These are phyloP conservation scores for Pleurotus pulmonarius DNA, from an alignment of 768 basidiomycete genomes.

Conservation along the genomic window DNA sequence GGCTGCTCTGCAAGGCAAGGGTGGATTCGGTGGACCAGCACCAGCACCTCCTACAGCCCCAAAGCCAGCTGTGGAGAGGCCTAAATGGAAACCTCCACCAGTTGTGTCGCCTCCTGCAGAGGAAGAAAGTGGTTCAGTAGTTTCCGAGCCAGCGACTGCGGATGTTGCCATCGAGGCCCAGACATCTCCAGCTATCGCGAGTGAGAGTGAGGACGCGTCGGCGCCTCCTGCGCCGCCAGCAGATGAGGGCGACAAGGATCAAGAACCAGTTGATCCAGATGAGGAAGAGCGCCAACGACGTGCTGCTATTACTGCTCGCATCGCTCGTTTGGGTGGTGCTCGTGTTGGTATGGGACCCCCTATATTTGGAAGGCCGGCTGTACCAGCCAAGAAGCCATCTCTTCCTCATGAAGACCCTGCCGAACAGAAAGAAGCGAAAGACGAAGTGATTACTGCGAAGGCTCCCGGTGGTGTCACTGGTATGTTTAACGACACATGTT, in stretches of 20 bases:
- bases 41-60: conserved; percentile 49
- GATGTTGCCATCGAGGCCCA: neutral
- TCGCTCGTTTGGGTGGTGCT: conserved; percentile 90
- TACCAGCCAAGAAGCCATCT: conserved; percentile 28
- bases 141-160: conserved; percentile 10
- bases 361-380: conserved; percentile 51
- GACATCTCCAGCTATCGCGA: neutral
- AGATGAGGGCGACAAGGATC: conserved; percentile 25
- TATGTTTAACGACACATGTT: neutral
- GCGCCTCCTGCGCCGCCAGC: conserved; percentile 7
- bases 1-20: conserved; percentile 86
- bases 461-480: neutral
- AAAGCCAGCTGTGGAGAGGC: conserved; percentile 61
- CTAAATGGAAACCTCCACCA: conserved; percentile 86
- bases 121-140: conserved; percentile 25
- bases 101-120: conserved; percentile 40
- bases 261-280: conserved; percentile 38
- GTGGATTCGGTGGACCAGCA: conserved; percentile 70
- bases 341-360: conserved; percentile 78
- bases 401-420: conserved; percentile 12
- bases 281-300: conserved; percentile 77
- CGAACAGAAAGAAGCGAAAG: conserved; percentile 7
- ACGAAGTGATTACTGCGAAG: neutral
- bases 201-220: neutral
- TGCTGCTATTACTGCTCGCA: conserved; percentile 85